Conservation (phyloP, 495 filamentous ascomycete species). For the Xylaria castorea region DNA sequence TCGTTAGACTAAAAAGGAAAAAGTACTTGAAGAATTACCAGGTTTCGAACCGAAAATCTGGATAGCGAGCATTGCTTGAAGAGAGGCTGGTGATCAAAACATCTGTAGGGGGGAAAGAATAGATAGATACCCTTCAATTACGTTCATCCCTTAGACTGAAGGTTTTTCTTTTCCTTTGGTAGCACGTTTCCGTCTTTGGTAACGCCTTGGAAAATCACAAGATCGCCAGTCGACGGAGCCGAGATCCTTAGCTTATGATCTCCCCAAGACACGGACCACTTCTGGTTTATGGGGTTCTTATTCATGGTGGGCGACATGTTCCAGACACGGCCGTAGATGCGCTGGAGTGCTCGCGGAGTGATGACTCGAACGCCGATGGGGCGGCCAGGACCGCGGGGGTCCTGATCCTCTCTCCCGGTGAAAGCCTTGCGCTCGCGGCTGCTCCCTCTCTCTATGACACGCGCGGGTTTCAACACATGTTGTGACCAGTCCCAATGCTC, state of each 20-base stretch:
- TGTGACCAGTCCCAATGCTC: conserved; percentile 29
- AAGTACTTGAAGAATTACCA: not conserved
- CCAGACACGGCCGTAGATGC: conserved; percentile 46
- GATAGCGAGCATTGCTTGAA: not conserved
- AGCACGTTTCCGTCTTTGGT: not conserved
- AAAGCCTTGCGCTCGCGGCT: conserved; percentile 42
- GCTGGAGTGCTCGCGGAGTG: conserved; percentile 31
- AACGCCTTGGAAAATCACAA: conserved; percentile 42
- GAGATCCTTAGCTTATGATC: conserved; percentile 21
- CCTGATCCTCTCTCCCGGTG: conserved; percentile 45
- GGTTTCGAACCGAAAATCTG: not conserved
- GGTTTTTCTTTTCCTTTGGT: not conserved
- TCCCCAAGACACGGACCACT: conserved; percentile 49
- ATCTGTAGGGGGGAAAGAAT: not conserved
- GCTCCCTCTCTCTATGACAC: conserved; percentile 33
- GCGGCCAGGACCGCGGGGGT: conserved; percentile 41
- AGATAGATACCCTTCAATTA: not conserved
- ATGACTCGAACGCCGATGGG: conserved; percentile 39
- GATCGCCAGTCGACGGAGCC: conserved; percentile 26
- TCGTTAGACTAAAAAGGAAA: conserved; percentile 38
- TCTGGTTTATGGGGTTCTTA: conserved; percentile 31
- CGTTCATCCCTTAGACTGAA: not conserved
- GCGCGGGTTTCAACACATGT: conserved; percentile 36
- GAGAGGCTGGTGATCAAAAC: not conserved
- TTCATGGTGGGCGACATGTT: conserved; percentile 41